Base-by-base conservation (phyloP, 2,329 filamentous ascomycete genomes). In the Dryadomyces quercivorus region DNA sequence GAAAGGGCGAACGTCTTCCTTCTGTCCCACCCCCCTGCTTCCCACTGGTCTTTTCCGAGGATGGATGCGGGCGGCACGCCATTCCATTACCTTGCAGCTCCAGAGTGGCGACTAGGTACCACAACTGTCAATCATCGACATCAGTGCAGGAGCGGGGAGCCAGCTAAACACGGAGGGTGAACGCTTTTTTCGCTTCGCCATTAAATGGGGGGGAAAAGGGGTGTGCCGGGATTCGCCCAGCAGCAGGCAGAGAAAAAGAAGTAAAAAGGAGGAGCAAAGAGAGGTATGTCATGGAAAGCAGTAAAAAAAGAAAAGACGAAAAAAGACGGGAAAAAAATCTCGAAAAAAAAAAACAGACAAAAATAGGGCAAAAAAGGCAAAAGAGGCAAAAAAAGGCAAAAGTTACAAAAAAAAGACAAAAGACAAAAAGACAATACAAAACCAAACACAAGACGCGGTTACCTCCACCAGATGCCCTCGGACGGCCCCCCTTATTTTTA, bases 21-120 rank as follows among this genome's bases (percentile, higher is more conserved):
- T 49, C n/a, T 42, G 36, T 38, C 38, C 53, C 42, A 42, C 46
- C 42, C 40, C 52, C 22, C n/a, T 46, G 4, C 36, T 40, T n/a
- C 38, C 45, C 38, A 18, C 38, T 55, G 26, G 26, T 53, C 42
- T 46, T 54, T 36, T 51, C 52, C 55, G 48, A 57, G 42, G 44
- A 52, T 52, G 52, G 38, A 48, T 50, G 47, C 49, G 49, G 53
- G 49, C 54, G 56, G 54, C 53, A 57, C 56, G 56, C 56, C 55
- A 57, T 54, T 49, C 44, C 52, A 53, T 40, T 31, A 50, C 55
- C 55, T 36, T 54, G 55, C 55, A 55, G 50, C 50, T 26, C 43
- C 21, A 34, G 36, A 34, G 55, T 56, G 55, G 52, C 55, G 51
- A 56, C 51, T 43, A 26, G 46, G 55, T 47, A 42, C 40, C 53